Evolutionary conservation across 1,284 basidiomycete genomes (phyloP).

Genomic region (Cystobasidium pallidum): DNA sequence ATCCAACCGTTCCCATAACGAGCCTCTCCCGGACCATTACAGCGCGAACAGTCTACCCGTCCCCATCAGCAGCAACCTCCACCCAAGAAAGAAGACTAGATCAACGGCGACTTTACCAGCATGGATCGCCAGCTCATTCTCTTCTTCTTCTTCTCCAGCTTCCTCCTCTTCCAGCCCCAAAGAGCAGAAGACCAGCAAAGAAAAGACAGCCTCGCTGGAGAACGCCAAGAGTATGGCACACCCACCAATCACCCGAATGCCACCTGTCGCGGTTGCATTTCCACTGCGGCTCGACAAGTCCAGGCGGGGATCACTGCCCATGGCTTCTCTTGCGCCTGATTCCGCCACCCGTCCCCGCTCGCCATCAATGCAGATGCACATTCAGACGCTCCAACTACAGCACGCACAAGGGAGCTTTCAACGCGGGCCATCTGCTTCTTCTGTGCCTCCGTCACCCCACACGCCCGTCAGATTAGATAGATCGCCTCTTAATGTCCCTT

Average conservation of each 20-base stretch:
- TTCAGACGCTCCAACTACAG: neutral
- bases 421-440: neutral
- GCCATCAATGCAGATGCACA: neutral
- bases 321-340: neutral
- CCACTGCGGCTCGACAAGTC: neutral
- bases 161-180: neutral
- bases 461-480: conserved; percentile 5
- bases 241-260: neutral
- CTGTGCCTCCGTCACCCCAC: neutral
- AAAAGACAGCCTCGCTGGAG: neutral
- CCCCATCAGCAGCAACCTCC: neutral
- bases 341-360: neutral
- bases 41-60: neutral
- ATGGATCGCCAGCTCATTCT: conserved; percentile 26
- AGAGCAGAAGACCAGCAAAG: neutral
- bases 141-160: neutral
- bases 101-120: conserved; percentile 32
- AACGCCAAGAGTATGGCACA: neutral
- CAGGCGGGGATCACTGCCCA: neutral
- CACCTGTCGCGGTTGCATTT: neutral
- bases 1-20: neutral
- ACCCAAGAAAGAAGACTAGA: conserved; percentile 22
- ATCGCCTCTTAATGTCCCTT: neutral
- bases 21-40: neutral
- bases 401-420: neutral